Conservation (phyloP, 2,329 filamentous ascomycete genomes). For the Colletotrichum chlorophyti region DNA sequence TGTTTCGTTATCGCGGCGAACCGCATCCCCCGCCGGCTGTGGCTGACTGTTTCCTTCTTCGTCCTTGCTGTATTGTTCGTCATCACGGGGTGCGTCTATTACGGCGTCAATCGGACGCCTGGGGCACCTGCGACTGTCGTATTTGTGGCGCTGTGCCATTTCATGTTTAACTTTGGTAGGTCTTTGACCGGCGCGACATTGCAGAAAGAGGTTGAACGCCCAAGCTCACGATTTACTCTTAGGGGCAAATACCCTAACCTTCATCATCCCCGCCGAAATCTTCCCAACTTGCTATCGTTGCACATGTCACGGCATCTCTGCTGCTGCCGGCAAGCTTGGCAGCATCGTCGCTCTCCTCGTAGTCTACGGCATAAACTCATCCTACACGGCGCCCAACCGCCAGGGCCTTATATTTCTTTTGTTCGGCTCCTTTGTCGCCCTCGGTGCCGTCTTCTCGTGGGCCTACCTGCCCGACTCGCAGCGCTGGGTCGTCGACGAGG, state of each 20-base stretch:
- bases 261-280: conserved; percentile 69
- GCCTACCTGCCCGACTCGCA: conserved; percentile 58
- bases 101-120: conserved; percentile 48
- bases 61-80: conserved; percentile 54
- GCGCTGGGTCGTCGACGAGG: conserved; percentile 43
- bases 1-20: conserved; percentile 57
- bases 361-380: conserved; percentile 56
- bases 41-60: conserved; percentile 57
- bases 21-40: conserved; percentile 53
- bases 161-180: conserved; percentile 62
- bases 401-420: conserved; percentile 59
- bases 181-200: background rate
- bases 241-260: conserved; percentile 68
- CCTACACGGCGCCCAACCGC: conserved; percentile 47
- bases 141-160: conserved; percentile 59
- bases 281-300: conserved; percentile 70
- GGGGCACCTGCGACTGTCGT: conserved; percentile 54
- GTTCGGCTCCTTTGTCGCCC: conserved; percentile 55
- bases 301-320: conserved; percentile 68
- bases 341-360: conserved; percentile 59
- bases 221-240: conserved; percentile 21
- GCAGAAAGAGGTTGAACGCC: background rate
- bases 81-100: conserved; percentile 57
- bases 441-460: conserved; percentile 59
- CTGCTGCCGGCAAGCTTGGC: conserved; percentile 65